Base-by-base conservation (phyloP, 352 stramenopile species). In the Globisporangium spinosum region DNA sequence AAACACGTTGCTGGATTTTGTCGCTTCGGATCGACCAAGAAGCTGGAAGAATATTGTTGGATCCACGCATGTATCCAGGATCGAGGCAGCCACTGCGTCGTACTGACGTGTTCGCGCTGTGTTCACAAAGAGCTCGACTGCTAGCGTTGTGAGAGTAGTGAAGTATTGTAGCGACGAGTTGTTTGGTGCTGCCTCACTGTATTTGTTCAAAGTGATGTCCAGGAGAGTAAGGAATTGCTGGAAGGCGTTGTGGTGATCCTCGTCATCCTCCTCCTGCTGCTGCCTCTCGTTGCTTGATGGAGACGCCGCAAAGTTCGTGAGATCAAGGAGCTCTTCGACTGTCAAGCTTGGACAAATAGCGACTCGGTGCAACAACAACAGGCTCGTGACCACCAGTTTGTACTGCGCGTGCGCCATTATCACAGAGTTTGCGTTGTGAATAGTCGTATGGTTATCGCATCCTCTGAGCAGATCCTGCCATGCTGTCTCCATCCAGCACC, bases 401-500 rank as follows among this genome's bases (percentile, higher is more conserved):
- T 65, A 45, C 23, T 75, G 73, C 1, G 49, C 22, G 54, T 49
- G 62, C 32, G 35, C 8, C n/a, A 72, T 49, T 2, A 49, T 6
- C 40, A 2, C 40, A 22, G 40, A 49, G 40, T 49, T 49, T 20
- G 40, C 0, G 15, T 49, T 49, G 40, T 3, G 40, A 49, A n/a
- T 6, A 49, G 17, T 6, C 15, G 58, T 23, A 12, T 15, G 27
- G 40, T 51, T 32, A 20, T 59, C 54, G 20, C 54, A 15, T 61
- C 40, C 34, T 58, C 9, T 34, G 32, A 35, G 43, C 60, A 59
- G 47, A 25, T 58, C 65, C 61, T 2, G 43, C 71, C 71, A 80
- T 1, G 65, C 58, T 51, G 55, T 10, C 45, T 64, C 65, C 54
- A 78, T 68, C 74, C 74, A 80, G 13, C 56, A 15, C 69, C 74